Evolutionary conservation across 768 basidiomycete species (phyloP).

Genomic region (Tulasnella sp.): DNA sequence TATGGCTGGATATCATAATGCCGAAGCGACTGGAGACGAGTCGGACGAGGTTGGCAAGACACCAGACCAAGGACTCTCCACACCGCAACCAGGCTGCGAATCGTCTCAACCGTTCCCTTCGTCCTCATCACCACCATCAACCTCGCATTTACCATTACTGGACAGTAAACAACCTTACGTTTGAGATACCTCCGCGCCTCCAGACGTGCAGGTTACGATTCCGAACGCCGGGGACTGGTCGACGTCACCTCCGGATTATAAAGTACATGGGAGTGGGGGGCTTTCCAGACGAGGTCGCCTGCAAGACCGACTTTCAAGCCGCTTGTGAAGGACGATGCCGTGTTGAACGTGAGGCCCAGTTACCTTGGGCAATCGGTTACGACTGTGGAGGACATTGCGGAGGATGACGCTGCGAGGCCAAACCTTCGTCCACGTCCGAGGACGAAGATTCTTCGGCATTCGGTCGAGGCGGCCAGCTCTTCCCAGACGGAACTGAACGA

Average conservation of each 20-base stretch:
- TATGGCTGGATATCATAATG: constrained; percentile 17
- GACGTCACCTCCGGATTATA: constrained; percentile 44
- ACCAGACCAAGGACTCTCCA: too few species aligned
- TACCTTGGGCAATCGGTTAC: background rate
- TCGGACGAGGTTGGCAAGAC: background rate
- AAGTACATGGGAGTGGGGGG: constrained; percentile 95
- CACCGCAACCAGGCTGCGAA: background rate
- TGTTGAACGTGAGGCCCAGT: background rate
- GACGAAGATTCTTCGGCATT: constrained; percentile 30
- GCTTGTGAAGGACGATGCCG: background rate
- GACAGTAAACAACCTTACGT: background rate
- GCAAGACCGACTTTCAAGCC: constrained; percentile 43
- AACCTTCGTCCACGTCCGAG: constrained; percentile 24
- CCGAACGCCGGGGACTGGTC: background rate
- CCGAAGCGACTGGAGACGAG: background rate
- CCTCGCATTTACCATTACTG: background rate
- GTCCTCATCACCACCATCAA: background rate
- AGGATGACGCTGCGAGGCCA: constrained; percentile 27
- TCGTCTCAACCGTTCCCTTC: background rate
- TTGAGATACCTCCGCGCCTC: constrained; percentile 17
- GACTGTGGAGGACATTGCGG: too few species aligned
- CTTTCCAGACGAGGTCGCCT: constrained; percentile 74
- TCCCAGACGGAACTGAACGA: constrained; percentile 51
- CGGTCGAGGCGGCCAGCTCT: constrained; percentile 50
- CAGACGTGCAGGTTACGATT: constrained; percentile 11